Conservation (phyloP, 345 rosid species). For the Leavenworthia alabamica region DNA sequence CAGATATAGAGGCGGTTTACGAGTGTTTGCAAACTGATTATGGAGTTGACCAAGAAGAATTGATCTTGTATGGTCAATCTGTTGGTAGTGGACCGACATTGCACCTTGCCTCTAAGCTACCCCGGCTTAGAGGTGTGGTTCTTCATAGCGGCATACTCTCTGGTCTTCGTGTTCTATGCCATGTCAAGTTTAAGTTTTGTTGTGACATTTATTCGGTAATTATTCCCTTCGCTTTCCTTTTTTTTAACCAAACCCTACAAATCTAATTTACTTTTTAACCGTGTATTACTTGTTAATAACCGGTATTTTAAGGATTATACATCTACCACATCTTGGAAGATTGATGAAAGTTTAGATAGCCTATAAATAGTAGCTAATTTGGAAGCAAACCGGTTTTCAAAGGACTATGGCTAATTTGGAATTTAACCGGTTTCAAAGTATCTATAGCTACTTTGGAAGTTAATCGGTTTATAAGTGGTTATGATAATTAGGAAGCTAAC, state of each 20-base stretch:
- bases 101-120: conserved; percentile 92
- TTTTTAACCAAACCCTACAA: not conserved
- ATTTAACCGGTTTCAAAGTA: not conserved
- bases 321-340: not conserved
- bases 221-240: not conserved
- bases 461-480: not conserved
- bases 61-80: conserved; percentile 92
- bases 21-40: conserved; percentile 86
- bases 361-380: not conserved
- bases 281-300: not conserved
- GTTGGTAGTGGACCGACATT: conserved; percentile 98
- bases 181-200: conserved; percentile 77
- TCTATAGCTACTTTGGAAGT: not conserved
- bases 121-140: conserved; percentile 94
- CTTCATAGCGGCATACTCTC: conserved; percentile 98
- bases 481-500: not conserved
- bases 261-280: not conserved
- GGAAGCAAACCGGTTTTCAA: not conserved
- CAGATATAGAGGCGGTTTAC: conserved; percentile 95
- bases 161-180: conserved; percentile 98
- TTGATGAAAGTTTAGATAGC: not conserved
- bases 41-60: conserved; percentile 86
- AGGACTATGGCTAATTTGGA: not conserved
- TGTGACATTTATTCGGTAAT: conserved; percentile 82
- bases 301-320: not conserved